Conservation (phyloP, 768 basidiomycete species). For the Trametopsis cervina region DNA sequence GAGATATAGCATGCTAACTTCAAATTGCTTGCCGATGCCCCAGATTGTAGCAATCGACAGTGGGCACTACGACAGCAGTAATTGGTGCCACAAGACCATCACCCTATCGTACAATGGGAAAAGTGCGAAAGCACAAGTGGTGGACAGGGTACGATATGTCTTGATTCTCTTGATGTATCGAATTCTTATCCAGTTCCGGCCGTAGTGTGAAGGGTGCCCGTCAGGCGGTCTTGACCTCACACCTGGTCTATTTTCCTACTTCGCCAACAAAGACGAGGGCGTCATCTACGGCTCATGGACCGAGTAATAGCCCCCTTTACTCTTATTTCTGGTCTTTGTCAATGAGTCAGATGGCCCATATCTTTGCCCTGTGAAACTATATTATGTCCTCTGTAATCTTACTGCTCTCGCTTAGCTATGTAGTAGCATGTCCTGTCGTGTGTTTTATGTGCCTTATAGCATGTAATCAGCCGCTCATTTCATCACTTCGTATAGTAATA, state of each 20-base stretch:
- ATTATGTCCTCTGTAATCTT: too few relatives aligned
- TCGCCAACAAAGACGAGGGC: constrained; percentile 37
- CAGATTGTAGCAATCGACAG: constrained; percentile 42
- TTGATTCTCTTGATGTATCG: background rate
- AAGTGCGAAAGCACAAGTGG: constrained; percentile 45
- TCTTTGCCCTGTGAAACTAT: too few relatives aligned
- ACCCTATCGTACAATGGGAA: constrained; percentile 55
- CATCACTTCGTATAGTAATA: too few relatives aligned
- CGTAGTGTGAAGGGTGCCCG: constrained; percentile 56
- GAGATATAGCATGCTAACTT: too few relatives aligned
- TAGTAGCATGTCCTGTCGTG: too few relatives aligned
- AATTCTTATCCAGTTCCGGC: background rate
- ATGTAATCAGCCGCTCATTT: too few relatives aligned
- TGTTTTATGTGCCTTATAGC: too few relatives aligned
- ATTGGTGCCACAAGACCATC: constrained; percentile 51
- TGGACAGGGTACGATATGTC: constrained; percentile 45
- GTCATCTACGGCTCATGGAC: constrained; percentile 45
- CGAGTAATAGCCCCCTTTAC: too few relatives aligned
- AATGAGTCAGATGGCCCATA: too few relatives aligned
- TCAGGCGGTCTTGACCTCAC: constrained; percentile 55
- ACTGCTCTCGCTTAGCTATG: too few relatives aligned
- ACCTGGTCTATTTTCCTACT: constrained; percentile 50
- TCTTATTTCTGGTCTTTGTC: too few relatives aligned
- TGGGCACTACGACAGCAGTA: constrained; percentile 47
- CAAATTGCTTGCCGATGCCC: background rate